Base-by-base conservation (phyloP, 805 yeast species). In the Ogataea pignaliae region DNA sequence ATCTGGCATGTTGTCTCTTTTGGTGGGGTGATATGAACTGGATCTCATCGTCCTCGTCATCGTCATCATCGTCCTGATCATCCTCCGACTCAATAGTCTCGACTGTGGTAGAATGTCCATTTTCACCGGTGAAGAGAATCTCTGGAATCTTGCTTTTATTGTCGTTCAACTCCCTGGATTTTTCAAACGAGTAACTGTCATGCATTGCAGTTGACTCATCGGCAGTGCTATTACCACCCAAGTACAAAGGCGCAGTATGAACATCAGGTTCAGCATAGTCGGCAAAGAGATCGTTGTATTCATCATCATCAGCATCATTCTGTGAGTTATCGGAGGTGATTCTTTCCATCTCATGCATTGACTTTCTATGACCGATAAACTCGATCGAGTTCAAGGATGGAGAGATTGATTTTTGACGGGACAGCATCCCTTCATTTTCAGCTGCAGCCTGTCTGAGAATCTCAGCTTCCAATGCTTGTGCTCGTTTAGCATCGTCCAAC, bases 331-430 rank as follows among this genome's bases (percentile, higher is more conserved):
- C 36, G 6, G 51, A 48, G 2, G 55, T 58, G 29, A 45, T 15
- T 10, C 41, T 37, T 33, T 54, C 63, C 28, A 53, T 55, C 28
- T 64, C 65, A 10, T 35, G 17, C 12, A 48, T 31, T 12, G 64
- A 60, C 34, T 52, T 60, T 45, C 57, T 54, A 41, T 65, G 70
- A 0, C 63, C 59, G 15, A 60, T 56, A 34, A 66, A 62, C 30
- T 64, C 62, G 32, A 68, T 59, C 12, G 64, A 56, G 10, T 44
- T 47, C 12, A 42, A 46, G 8, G 61, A 57, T 5, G 42, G n/a
- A 5, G 59, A 37, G 10, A 33, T 36, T 2, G 51, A 39, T 26
- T 29, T 29, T 15, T 29, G 33, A 21, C 48, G 43, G 18, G 43
- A 16, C 14, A 21, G n/a, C 33, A 17, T n/a, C 31, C 32, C 13